phyloP scores from a whole-genome alignment of 306 rosid species.

The Inga laurina region DNA sequence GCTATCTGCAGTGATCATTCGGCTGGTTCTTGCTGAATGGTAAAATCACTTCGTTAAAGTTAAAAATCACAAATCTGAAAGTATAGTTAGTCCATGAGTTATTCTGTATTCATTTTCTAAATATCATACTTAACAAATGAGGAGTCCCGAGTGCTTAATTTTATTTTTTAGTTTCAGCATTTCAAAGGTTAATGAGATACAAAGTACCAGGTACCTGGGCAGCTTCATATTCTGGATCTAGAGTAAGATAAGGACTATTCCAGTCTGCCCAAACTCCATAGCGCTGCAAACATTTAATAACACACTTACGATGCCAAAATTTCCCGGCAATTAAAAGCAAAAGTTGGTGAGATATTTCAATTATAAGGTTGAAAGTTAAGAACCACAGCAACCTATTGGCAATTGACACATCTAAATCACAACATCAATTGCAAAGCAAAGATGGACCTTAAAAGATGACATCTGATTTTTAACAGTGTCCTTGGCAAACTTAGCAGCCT shows the following conservation, averaged over 20 bases:
- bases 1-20: slow-evolving; percentile 1
- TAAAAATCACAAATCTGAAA: slow-evolving; percentile 20
- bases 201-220: slow-evolving; percentile 84
- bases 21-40: slow-evolving; percentile 15
- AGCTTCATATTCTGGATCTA: slow-evolving; percentile 95
- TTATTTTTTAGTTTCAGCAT: slow-evolving; percentile 14
- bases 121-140: slow-evolving; percentile 22
- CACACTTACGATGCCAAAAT: slow-evolving; percentile 33
- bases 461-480: slow-evolving; percentile 85
- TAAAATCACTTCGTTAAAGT: slow-evolving; percentile 21
- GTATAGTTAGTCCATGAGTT: neutral
- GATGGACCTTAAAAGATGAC: slow-evolving; percentile 87
- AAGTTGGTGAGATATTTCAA: neutral
- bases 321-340: slow-evolving; percentile 4
- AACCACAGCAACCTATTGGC: slow-evolving; percentile 2
- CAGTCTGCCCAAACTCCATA: slow-evolving; percentile 99
- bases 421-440: slow-evolving; percentile 23
- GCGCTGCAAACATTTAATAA: slow-evolving; percentile 76
- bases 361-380: slow-evolving; percentile 1
- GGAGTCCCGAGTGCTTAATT: slow-evolving; percentile 19
- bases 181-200: slow-evolving; percentile 38
- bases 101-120: too few relatives aligned
- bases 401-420: neutral
- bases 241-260: slow-evolving; percentile 86
- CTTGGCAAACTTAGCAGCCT: slow-evolving; percentile 96